phyloP scores from a whole-genome alignment of 1,284 basidiomycete genomes.

The Athelia sp. region DNA sequence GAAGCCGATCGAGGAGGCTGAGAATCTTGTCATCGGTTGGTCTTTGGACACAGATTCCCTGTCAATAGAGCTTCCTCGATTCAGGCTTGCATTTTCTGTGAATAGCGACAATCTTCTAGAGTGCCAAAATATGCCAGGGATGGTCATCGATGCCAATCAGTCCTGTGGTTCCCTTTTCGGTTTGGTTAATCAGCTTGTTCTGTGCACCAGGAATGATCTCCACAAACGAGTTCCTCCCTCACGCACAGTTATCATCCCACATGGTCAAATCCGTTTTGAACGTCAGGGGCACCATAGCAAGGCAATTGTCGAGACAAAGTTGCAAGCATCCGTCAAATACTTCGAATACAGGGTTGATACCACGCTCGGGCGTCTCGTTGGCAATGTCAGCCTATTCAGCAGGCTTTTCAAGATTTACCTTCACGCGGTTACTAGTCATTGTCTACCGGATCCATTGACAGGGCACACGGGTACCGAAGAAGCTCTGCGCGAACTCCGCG shows the following conservation, averaged over 20 bases:
- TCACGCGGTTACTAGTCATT: constrained; percentile 38
- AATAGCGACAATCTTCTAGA: constrained; percentile 20
- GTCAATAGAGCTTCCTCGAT: constrained; percentile 25
- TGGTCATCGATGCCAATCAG: constrained; percentile 29
- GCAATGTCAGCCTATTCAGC: constrained; percentile 24
- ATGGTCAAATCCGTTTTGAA: constrained; percentile 23
- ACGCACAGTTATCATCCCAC: constrained; percentile 29
- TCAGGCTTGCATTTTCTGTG: constrained; percentile 31
- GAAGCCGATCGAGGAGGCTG: constrained; percentile 22
- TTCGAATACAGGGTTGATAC: constrained; percentile 34
- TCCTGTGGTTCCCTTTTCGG: constrained; percentile 34
- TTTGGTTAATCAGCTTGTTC: constrained; percentile 33
- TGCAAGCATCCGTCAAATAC: constrained; percentile 15
- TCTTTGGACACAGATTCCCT: constrained; percentile 5
- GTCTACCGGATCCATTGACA: constrained; percentile 40
- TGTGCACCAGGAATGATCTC: constrained; percentile 19
- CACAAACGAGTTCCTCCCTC: constrained; percentile 10
- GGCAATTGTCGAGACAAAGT: constrained; percentile 15
- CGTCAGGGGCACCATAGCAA: constrained; percentile 18
- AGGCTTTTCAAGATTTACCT: constrained; percentile 36
- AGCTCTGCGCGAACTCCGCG: constrained; percentile 33
- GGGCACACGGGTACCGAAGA: constrained; percentile 40
- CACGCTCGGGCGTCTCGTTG: constrained; percentile 31
- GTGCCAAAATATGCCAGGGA: constrained; percentile 29
- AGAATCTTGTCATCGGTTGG: constrained; percentile 22